Conservation (phyloP, 768 basidiomycete genomes). For the Boletus rubropictus region DNA sequence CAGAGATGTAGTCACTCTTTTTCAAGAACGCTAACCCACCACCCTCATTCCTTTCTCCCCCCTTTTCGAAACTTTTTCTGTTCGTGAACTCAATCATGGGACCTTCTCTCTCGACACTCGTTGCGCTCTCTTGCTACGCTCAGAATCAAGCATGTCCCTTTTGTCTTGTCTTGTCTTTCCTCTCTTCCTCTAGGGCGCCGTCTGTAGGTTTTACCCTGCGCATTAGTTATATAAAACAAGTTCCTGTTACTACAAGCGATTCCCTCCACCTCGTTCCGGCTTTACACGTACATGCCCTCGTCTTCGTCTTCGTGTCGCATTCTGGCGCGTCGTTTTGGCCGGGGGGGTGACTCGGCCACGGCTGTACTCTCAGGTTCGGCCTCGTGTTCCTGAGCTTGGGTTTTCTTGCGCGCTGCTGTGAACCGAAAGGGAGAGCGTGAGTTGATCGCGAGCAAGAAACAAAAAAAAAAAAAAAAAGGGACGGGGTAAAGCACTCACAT, state of each 20-base stretch:
- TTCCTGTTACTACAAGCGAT: constrained; percentile 9
- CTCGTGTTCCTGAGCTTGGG: constrained; percentile 15
- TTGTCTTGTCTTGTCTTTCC: not conserved
- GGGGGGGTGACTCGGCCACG: not conserved
- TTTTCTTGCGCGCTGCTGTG: constrained; percentile 30
- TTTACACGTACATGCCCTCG: constrained; percentile 22
- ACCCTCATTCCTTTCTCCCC: constrained; percentile 9
- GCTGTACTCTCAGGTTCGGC: constrained; percentile 3
- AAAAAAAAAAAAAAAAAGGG: no score
- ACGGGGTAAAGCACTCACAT: constrained; percentile 26
- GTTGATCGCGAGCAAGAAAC: not conserved
- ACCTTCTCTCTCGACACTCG: constrained; percentile 7
- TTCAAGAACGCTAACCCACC: not conserved
- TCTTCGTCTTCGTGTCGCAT: constrained; percentile 14
- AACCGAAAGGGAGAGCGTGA: not conserved
- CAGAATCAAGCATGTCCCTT: not conserved
- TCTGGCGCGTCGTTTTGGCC: constrained; percentile 7
- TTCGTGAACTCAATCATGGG: constrained; percentile 3
- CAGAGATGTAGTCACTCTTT: not conserved
- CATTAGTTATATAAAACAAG: constrained; percentile 7
- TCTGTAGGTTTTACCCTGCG: constrained; percentile 9
- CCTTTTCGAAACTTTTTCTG: not conserved
- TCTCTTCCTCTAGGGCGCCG: no score
- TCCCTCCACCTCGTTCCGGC: no score
- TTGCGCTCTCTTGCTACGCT: not conserved